Evolutionary conservation across 2,329 filamentous ascomycete species (phyloP).

Genomic region (Monilinia aucupariae): DNA sequence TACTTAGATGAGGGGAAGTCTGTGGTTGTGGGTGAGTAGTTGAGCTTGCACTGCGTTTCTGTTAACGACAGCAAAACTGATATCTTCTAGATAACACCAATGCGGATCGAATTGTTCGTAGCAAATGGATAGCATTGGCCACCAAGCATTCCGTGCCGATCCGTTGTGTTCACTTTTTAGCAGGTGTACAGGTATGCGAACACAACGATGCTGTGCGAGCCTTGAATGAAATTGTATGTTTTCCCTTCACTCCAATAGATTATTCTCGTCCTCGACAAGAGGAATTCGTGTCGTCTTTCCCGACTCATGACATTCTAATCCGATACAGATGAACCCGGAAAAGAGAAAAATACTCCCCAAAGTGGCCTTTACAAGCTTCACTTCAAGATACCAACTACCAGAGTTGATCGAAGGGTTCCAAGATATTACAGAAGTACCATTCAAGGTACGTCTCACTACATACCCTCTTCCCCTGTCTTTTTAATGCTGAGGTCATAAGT

Average conservation of each 20-base stretch:
- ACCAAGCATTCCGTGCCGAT: slow-evolving; percentile 66
- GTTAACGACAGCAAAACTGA: slow-evolving; percentile 12
- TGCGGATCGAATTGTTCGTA: slow-evolving; percentile 68
- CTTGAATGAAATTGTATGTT: slow-evolving; percentile 44
- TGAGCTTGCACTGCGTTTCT: slow-evolving; percentile 15
- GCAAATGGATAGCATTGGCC: slow-evolving; percentile 73
- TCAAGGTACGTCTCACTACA: slow-evolving; percentile 47
- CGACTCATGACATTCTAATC: slow-evolving; percentile 4
- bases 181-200: slow-evolving; percentile 56
- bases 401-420: slow-evolving; percentile 72
- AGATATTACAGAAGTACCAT: slow-evolving; percentile 70
- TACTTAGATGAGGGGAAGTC: slow-evolving; percentile 59
- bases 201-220: slow-evolving; percentile 86
- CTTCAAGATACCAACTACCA: slow-evolving; percentile 67
- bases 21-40: slow-evolving; percentile 67
- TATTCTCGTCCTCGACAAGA: background rate
- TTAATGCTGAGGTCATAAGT: slow-evolving; percentile 23
- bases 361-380: slow-evolving; percentile 74
- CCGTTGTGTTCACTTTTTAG: slow-evolving; percentile 80
- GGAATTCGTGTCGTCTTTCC: background rate
- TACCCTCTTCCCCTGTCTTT: slow-evolving; percentile 16
- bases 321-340: slow-evolving; percentile 71
- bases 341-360: slow-evolving; percentile 65
- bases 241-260: slow-evolving; percentile 10
- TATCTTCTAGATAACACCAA: slow-evolving; percentile 81